Evolutionary conservation across 1,284 basidiomycete genomes (phyloP).

Genomic region (Ustilago vetiveriae): DNA sequence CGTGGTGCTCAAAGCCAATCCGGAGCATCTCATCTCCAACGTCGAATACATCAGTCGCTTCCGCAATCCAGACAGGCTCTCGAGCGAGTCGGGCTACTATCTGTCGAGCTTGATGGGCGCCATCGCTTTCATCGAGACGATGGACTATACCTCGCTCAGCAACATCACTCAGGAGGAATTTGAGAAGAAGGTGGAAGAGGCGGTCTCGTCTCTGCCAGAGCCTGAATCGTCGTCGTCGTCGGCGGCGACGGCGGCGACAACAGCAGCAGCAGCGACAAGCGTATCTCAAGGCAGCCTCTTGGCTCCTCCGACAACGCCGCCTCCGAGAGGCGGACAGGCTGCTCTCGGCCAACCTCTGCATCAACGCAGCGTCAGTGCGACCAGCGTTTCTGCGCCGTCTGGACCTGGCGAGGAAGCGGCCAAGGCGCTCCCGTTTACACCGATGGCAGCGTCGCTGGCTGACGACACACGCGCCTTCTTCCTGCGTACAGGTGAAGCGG

Average conservation of each 20-base stretch:
- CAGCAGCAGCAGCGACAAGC: not conserved
- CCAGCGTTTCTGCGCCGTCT: conserved; percentile 44
- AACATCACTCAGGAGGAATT: conserved; percentile 93
- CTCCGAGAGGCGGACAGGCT: conserved; percentile 21
- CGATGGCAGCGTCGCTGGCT: conserved; percentile 55
- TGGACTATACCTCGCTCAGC: conserved; percentile 92
- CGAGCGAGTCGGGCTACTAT: conserved; percentile 97
- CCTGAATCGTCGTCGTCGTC: conserved; percentile 24
- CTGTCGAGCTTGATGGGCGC: conserved; percentile 83
- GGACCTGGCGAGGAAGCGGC: conserved; percentile 53
- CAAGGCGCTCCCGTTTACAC: conserved; percentile 42
- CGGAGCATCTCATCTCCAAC: conserved; percentile 90
- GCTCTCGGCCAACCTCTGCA: conserved; percentile 16
- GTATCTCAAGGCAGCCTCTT: conserved; percentile 8
- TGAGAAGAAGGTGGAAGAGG: conserved; percentile 70
- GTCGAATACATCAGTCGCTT: conserved; percentile 92
- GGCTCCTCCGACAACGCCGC: conserved; percentile 21
- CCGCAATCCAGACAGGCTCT: conserved; percentile 84
- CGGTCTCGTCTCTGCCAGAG: conserved; percentile 40
- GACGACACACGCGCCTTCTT: conserved; percentile 65
- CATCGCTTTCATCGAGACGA: conserved; percentile 93
- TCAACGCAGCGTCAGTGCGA: conserved; percentile 38
- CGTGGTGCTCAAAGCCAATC: conserved; percentile 91
- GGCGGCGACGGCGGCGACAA: not conserved
- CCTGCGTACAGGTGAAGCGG: conserved; percentile 65